Percentiles rank a stretch among this genome's conserved stretches.
Evolutionary conservation across 1,139 yeast genomes (phyloP).

Genomic region (Yamadazyma spencermartinsiae): DNA sequence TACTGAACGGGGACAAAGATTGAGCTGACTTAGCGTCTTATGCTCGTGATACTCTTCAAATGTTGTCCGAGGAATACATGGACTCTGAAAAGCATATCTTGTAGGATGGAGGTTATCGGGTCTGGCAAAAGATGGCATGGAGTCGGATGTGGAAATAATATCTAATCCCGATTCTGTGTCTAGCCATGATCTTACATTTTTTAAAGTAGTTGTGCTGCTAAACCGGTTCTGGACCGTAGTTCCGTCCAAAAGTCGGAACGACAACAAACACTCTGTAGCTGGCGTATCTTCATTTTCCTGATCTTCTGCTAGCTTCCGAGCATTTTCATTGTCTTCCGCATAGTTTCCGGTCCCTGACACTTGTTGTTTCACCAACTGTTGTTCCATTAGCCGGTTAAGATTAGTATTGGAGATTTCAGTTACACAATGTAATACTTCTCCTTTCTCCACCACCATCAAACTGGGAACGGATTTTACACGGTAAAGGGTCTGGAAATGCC

Average conservation of each 20-base stretch:
- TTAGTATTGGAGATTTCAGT: conserved; percentile 23
- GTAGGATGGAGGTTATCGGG: conserved; percentile 35
- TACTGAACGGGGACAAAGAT: conserved; percentile 65
- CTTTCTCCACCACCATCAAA: conserved; percentile 47
- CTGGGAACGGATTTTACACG: conserved; percentile 48
- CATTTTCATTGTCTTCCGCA: neutral
- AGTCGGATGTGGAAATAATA: conserved; percentile 23
- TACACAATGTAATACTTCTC: conserved; percentile 46
- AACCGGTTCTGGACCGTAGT: conserved; percentile 47
- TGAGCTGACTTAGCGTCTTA: conserved; percentile 45
- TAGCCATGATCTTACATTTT: conserved; percentile 63
- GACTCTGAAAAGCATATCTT: conserved; percentile 40
- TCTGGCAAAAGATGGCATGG: conserved; percentile 40
- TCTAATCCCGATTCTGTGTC: conserved; percentile 49
- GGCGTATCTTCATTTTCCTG: neutral
- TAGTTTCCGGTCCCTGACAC: too few species aligned
- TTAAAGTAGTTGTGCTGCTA: conserved; percentile 39
- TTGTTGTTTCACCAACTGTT: too few species aligned
- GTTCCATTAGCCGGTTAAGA: neutral
- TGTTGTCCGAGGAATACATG: conserved; percentile 37
- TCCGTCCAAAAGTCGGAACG: conserved; percentile 59
- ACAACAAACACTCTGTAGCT: conserved; percentile 35
- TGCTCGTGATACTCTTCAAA: conserved; percentile 55
- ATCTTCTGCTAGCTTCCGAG: neutral
- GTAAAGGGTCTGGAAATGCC: conserved; percentile 51